phyloP scores from a whole-genome alignment of 495 filamentous ascomycete genomes.

The Tuber magnatum region DNA sequence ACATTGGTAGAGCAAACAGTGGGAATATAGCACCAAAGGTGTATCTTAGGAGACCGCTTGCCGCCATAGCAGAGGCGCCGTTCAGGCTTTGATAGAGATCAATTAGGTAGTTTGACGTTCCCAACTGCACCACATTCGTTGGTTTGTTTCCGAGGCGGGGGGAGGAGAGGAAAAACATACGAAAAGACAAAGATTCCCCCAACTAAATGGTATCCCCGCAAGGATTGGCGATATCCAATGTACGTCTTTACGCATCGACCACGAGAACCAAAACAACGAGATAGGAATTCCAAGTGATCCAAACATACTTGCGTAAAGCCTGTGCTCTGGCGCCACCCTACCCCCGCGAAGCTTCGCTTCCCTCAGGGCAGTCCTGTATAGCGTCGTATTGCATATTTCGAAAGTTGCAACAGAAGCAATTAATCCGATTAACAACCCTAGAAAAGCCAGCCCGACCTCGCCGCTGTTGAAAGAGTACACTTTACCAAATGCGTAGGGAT shows the following conservation, averaged over 20 bases:
- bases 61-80: constrained; percentile 54
- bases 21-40: constrained; percentile 56
- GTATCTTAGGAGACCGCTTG: constrained; percentile 59
- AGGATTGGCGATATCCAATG: constrained; percentile 47
- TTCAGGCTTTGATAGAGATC: constrained; percentile 55
- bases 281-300: constrained; percentile 52
- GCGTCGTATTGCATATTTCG: constrained; percentile 18
- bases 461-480: constrained; percentile 49
- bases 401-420: constrained; percentile 46
- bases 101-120: constrained; percentile 49
- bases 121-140: constrained; percentile 32
- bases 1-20: constrained; percentile 52
- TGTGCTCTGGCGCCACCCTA: constrained; percentile 49
- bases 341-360: constrained; percentile 38
- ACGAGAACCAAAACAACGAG: constrained; percentile 45
- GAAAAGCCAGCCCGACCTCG: constrained; percentile 52
- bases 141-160: background rate
- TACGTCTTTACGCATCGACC: constrained; percentile 42
- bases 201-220: constrained; percentile 57
- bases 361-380: constrained; percentile 28
- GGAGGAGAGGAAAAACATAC: constrained; percentile 34
- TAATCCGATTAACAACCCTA: constrained; percentile 53
- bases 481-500: constrained; percentile 49
- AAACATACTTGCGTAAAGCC: constrained; percentile 54
- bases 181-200: constrained; percentile 59